A percentile compares a stretch with the other conserved stretches of the same genome.
Evolutionary conservation across 208 protist species (phyloP).

Genomic region (Wallacemonas sp.): DNA sequence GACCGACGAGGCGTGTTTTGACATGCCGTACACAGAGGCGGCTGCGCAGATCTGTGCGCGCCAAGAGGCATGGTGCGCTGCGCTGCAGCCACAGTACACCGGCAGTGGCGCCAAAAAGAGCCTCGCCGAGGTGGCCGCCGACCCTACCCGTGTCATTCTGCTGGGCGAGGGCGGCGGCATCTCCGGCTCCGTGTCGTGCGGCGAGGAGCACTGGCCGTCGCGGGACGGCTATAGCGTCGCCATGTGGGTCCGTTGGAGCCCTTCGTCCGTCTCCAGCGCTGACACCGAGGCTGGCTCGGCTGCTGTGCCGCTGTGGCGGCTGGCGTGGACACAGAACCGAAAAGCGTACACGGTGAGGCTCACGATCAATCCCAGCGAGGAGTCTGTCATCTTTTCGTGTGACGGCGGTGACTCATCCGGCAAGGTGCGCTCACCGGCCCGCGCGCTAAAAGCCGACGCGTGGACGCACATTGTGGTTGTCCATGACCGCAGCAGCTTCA

Average conservation of each 20-base stretch:
- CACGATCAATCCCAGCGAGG: background rate
- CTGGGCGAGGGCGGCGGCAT: slow-evolving; percentile 49
- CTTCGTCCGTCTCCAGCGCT: slow-evolving; percentile 14
- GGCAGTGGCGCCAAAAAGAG: background rate
- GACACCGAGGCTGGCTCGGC: slow-evolving; percentile 16
- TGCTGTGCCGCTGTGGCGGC: slow-evolving; percentile 1
- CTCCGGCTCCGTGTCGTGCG: slow-evolving; percentile 29
- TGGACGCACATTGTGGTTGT: slow-evolving; percentile 5
- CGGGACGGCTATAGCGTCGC: slow-evolving; percentile 48
- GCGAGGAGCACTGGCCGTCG: slow-evolving; percentile 52
- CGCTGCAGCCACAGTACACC: slow-evolving; percentile 10
- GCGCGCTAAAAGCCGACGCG: background rate
- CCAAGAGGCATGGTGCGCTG: slow-evolving; percentile 38
- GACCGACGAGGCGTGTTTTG: background rate
- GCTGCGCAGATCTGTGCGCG: background rate
- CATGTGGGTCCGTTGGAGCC: slow-evolving; percentile 49
- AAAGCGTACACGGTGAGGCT: slow-evolving; percentile 5
- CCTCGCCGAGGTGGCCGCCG: background rate
- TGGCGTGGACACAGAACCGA: slow-evolving; percentile 11
- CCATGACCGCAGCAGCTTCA: slow-evolving; percentile 14
- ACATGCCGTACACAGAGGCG: background rate
- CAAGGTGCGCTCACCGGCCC: background rate
- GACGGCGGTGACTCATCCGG: background rate
- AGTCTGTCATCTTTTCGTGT: background rate
- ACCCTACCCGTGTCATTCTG: slow-evolving; percentile 21